These are phyloP conservation scores for Alternaria sp. DNA, from an alignment of 2,329 filamentous ascomycete genomes.

Conservation along the genomic window DNA sequence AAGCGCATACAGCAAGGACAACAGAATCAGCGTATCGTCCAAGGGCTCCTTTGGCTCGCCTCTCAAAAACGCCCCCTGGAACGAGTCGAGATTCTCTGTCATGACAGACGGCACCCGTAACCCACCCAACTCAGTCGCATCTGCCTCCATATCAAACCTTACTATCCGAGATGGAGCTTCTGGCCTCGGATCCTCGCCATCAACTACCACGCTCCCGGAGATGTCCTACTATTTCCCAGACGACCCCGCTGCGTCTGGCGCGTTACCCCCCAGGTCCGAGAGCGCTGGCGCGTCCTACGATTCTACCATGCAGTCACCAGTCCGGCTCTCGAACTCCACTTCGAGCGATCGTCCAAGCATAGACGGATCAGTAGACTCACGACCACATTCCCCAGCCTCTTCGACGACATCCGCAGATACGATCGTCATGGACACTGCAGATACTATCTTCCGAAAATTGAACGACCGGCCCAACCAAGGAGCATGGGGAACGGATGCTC, in stretches of 20 bases:
- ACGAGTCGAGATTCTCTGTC: conserved; percentile 30
- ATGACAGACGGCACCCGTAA: conserved; percentile 33
- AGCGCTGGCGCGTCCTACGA: background rate
- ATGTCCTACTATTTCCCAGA: conserved; percentile 38
- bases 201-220: conserved; percentile 32
- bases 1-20: conserved; percentile 19
- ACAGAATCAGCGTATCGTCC: conserved; percentile 25
- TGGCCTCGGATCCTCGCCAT: conserved; percentile 21
- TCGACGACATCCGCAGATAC: conserved; percentile 28
- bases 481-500: conserved; percentile 21
- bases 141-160: conserved; percentile 19
- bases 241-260: conserved; percentile 20
- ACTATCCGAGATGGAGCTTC: conserved; percentile 7
- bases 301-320: conserved; percentile 6
- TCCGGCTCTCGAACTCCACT: conserved; percentile 6
- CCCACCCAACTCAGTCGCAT: conserved; percentile 41
- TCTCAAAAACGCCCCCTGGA: conserved; percentile 11
- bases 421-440: conserved; percentile 32
- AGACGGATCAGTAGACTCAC: conserved; percentile 10
- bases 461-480: conserved; percentile 27
- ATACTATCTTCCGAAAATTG: conserved; percentile 35
- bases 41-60: conserved; percentile 18
- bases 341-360: conserved; percentile 10
- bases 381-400: conserved; percentile 30
- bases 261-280: conserved; percentile 13